phyloP scores from a whole-genome alignment of 352 stramenopile species.

The Globisporangium recalcitrans region DNA sequence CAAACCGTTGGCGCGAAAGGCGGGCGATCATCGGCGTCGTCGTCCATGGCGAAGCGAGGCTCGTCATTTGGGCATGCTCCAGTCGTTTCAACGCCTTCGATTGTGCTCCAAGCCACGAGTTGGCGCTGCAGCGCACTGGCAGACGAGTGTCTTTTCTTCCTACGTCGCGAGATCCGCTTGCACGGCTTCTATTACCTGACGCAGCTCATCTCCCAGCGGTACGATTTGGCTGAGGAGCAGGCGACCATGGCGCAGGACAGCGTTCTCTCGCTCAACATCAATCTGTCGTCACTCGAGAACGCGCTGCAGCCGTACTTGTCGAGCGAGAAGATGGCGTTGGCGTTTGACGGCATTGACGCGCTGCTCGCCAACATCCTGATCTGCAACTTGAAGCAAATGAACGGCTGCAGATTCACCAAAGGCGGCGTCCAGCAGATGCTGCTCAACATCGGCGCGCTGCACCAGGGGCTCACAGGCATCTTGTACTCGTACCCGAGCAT shows the following conservation, averaged over 20 bases:
- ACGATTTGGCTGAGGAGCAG: constrained; percentile 48
- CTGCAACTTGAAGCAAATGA: constrained; percentile 58
- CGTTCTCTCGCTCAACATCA: constrained; percentile 71
- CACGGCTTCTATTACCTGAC: constrained; percentile 78
- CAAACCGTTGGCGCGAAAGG: constrained; percentile 16
- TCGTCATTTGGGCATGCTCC: constrained; percentile 15
- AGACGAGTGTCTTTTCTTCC: constrained; percentile 73
- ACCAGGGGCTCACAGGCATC: constrained; percentile 66
- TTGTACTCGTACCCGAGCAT: constrained; percentile 66
- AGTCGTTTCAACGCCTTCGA: constrained; percentile 7
- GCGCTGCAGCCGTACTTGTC: constrained; percentile 65
- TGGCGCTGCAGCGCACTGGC: constrained; percentile 68
- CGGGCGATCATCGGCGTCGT: not conserved
- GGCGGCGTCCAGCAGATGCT: constrained; percentile 78
- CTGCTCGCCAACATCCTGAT: constrained; percentile 63
- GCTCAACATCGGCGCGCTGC: constrained; percentile 67
- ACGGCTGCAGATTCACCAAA: constrained; percentile 51
- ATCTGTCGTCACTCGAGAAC: constrained; percentile 69
- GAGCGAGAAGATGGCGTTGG: constrained; percentile 68
- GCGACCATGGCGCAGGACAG: constrained; percentile 65
- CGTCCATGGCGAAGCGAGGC: constrained; percentile 5
- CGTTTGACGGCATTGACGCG: constrained; percentile 68
- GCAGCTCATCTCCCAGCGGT: constrained; percentile 63
- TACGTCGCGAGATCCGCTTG: constrained; percentile 68
- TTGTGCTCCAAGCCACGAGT: constrained; percentile 51